Conservation (phyloP, 257 asterid genomes). For the Ilex aquifolium region DNA sequence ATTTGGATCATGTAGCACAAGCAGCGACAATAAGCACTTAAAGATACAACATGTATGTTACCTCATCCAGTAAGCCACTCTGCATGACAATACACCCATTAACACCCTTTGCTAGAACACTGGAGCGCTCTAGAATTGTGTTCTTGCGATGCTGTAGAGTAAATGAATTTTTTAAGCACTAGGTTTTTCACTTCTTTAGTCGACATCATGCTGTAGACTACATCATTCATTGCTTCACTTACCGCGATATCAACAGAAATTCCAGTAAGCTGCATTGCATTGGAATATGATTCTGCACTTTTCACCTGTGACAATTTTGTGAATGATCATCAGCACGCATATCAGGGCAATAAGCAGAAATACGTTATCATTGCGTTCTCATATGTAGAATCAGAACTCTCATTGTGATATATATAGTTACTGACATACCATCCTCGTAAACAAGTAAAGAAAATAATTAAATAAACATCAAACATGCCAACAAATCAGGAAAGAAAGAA, state of each 20-base stretch:
- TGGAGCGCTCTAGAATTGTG: constrained; percentile 51
- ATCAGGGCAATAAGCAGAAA: neutral
- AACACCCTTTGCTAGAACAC: constrained; percentile 56
- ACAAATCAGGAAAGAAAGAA: neutral
- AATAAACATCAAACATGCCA: neutral
- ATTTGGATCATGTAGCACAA: too few relatives aligned
- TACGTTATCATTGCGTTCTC: neutral
- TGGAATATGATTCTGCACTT: constrained; percentile 69
- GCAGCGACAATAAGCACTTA: neutral
- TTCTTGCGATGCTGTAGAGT: constrained; percentile 70
- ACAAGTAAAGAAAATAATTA: too few relatives aligned
- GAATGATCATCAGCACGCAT: neutral
- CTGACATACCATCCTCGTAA: too few relatives aligned
- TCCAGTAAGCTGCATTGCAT: constrained; percentile 63
- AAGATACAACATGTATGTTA: constrained; percentile 14
- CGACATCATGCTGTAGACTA: too few relatives aligned
- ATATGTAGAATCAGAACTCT: too few relatives aligned
- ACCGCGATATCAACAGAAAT: constrained; percentile 71
- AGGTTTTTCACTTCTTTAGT: neutral
- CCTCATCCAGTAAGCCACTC: constrained; percentile 79
- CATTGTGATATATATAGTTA: too few relatives aligned
- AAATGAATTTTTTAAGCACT: constrained; percentile 9
- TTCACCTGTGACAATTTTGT: constrained; percentile 38
- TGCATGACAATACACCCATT: constrained; percentile 59
- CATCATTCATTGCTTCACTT: constrained; percentile 5